Conservation (phyloP, 257 asterid species). For the Ballota nigra region DNA sequence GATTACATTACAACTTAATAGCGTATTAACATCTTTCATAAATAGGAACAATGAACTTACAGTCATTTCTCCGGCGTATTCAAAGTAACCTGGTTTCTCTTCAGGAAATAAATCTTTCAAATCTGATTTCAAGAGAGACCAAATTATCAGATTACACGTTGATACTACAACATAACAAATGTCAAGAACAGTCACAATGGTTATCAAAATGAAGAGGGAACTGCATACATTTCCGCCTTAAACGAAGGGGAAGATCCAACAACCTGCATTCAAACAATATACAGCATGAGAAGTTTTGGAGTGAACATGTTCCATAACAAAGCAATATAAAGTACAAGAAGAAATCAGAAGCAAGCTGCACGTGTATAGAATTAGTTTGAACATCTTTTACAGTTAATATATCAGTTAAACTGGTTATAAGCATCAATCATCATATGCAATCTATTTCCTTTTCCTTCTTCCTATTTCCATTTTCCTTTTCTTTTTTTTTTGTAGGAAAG, state of each 20-base stretch:
- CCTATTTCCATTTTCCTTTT: too few relatives aligned
- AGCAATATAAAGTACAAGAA: background rate
- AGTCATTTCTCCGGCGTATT: constrained; percentile 75
- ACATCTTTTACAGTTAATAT: background rate
- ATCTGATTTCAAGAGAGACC: constrained; percentile 41
- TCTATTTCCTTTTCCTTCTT: background rate
- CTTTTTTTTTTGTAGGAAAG: too few relatives aligned
- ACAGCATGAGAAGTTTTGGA: constrained; percentile 21
- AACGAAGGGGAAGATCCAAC: constrained; percentile 67
- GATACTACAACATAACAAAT: constrained; percentile 2
- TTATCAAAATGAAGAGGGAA: background rate
- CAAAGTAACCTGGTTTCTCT: constrained; percentile 70
- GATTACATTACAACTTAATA: constrained; percentile 7
- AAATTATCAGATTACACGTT: constrained; percentile 20
- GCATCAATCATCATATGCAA: background rate
- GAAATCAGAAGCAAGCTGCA: constrained; percentile 16
- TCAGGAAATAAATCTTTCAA: constrained; percentile 62
- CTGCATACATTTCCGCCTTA: constrained; percentile 69
- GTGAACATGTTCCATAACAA: background rate
- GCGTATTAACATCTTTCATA: background rate
- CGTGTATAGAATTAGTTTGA: background rate
- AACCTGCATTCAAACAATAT: constrained; percentile 53
- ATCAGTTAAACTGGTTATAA: background rate
- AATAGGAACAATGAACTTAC: constrained; percentile 36
- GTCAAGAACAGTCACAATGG: constrained; percentile 16